These are phyloP conservation scores for Leccinum obscurum DNA, from an alignment of 768 basidiomycete species.

Conservation along the genomic window DNA sequence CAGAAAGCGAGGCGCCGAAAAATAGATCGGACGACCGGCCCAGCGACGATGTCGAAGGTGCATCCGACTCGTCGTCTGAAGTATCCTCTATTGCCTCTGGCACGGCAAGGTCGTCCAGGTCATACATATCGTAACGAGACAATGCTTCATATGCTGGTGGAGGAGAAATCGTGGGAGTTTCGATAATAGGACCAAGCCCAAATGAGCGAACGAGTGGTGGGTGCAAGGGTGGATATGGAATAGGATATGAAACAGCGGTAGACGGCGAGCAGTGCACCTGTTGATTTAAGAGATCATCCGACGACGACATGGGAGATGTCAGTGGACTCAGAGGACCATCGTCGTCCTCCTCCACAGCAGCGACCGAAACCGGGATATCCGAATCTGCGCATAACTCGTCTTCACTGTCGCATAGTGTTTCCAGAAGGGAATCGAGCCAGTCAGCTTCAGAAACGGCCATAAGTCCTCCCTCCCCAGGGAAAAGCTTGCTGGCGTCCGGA, in stretches of 20 bases:
- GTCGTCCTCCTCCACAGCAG: constrained; percentile 63
- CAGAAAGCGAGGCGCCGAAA: constrained; percentile 49
- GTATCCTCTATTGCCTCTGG: constrained; percentile 83
- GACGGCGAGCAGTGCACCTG: constrained; percentile 49
- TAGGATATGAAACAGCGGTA: constrained; percentile 55
- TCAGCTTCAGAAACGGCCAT: constrained; percentile 62
- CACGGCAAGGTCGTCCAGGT: constrained; percentile 66
- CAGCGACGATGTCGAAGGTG: constrained; percentile 60
- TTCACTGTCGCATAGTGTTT: constrained; percentile 70
- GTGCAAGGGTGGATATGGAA: constrained; percentile 65
- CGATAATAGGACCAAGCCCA: constrained; percentile 44
- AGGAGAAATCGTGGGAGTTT: constrained; percentile 44
- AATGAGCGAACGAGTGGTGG: constrained; percentile 57
- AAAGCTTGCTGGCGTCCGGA: constrained; percentile 68
- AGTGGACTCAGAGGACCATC: constrained; percentile 54
- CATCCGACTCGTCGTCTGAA: constrained; percentile 84
- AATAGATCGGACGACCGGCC: constrained; percentile 58
- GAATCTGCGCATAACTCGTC: constrained; percentile 53
- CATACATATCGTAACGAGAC: constrained; percentile 62
- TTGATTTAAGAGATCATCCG: constrained; percentile 66
- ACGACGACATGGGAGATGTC: constrained; percentile 72
- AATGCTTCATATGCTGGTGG: constrained; percentile 49
- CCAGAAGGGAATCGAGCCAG: constrained; percentile 82
- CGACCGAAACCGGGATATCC: constrained; percentile 46
- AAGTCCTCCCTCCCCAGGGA: constrained; percentile 33